Conservation (phyloP, 1,284 basidiomycete genomes). For the Ustilago loliicola region DNA sequence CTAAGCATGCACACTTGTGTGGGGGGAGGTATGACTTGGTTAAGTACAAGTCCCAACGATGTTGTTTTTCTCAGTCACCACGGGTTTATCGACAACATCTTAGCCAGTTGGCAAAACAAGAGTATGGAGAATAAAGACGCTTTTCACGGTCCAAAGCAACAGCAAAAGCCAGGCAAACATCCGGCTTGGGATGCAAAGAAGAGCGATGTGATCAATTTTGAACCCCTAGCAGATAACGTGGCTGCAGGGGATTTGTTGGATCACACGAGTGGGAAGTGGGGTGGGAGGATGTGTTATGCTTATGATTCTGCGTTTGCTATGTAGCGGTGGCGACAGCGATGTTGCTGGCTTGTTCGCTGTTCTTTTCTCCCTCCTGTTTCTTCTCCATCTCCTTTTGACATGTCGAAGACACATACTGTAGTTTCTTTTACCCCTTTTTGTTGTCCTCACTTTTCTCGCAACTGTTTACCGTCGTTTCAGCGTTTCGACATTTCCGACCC, state of each 20-base stretch:
- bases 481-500: too few species aligned
- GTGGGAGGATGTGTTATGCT: slow-evolving; percentile 38
- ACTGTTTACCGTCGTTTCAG: too few species aligned
- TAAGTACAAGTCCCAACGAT: slow-evolving; percentile 30
- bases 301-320: slow-evolving; percentile 32
- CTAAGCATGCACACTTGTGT: slow-evolving; percentile 39
- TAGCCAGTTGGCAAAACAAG: slow-evolving; percentile 22
- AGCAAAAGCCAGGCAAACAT: slow-evolving; percentile 20
- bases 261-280: slow-evolving; percentile 23
- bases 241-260: slow-evolving; percentile 33
- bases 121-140: slow-evolving; percentile 8
- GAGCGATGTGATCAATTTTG: slow-evolving; percentile 32
- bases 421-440: too few species aligned
- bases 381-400: too few species aligned
- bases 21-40: slow-evolving; percentile 37
- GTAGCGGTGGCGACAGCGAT: background rate
- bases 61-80: slow-evolving; percentile 25
- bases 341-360: background rate
- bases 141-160: slow-evolving; percentile 40
- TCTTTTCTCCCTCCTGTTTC: too few species aligned
- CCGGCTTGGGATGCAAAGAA: slow-evolving; percentile 27
- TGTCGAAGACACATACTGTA: too few species aligned
- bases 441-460: too few species aligned
- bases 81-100: slow-evolving; percentile 22
- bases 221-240: slow-evolving; percentile 32